Evolutionary conservation across 495 filamentous ascomycete species (phyloP), one percentile per base, ranked within the genome.

Genomic region (Usnea hakonensis): DNA sequence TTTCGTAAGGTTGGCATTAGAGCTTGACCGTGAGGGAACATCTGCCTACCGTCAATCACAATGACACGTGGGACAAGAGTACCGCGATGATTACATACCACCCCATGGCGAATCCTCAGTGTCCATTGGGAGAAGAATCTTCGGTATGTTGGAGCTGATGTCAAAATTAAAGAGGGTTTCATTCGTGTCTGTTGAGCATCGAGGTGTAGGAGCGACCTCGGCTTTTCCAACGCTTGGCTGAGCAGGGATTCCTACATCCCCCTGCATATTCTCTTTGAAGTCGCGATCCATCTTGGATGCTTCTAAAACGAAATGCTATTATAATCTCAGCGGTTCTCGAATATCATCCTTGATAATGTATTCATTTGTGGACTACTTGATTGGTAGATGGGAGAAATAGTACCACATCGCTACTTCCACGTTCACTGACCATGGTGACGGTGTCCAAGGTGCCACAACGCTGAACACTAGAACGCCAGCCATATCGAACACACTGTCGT

Each of bases 21-120:
- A 73, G 54, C 66, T 72, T 23, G 79, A 82, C 46, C 77, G 79
- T 40, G 83, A 85, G 48, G 83, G 83, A 59, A 83, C 80, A 76
- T 85, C 83, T 85, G 67, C 64, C 66, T 38, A 56, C 43, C 19
- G 62, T 72, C 64, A 60, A 66, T 65, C 56, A 68, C 58, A 67
- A 58, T 61, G 63, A 38, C 60, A 32, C 35, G 26, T 40, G 40
- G 32, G 21, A 17, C 64, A 55, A 21, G 4, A n/a, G 23, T 44
- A 63, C 63, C 61, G 65, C 17, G 35, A 30, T 13, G 66, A 67
- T 68, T 67, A 75, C 76, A 66, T 79, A 88, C 86, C 86, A 69
- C 85, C 85, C 86, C 86, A 88, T 59, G 86, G 86, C 61, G 86
- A 88, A 72, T 87, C 84, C 64, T 81, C 82, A 64, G 81, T 74